Evolutionary conservation across 2,329 filamentous ascomycete genomes (phyloP).

Genomic region (Sarocladium kiliense): DNA sequence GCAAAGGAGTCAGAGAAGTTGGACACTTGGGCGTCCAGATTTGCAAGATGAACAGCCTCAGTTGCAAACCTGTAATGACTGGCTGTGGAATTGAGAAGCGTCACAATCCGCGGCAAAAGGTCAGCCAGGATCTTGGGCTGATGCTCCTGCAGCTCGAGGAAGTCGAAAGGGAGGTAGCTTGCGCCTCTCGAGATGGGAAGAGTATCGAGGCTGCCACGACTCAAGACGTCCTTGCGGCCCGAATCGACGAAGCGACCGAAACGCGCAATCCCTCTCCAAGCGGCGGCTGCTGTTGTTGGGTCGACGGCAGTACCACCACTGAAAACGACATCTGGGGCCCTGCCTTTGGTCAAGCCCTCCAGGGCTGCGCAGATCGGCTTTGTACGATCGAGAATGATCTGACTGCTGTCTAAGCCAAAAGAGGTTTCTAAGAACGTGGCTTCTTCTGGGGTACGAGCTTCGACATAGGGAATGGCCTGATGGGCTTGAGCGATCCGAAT

Average conservation of each 20-base stretch:
- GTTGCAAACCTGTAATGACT: not conserved
- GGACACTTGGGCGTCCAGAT: not conserved
- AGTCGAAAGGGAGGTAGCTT: constrained; percentile 8
- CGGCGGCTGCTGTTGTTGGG: not conserved
- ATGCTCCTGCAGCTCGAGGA: not conserved
- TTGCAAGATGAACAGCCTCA: not conserved
- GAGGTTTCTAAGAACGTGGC: not conserved
- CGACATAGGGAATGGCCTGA: constrained; percentile 16
- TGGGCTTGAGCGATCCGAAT: constrained; percentile 14
- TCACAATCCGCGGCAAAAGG: not conserved
- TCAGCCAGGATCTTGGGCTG: not conserved
- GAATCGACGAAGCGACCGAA: constrained; percentile 27
- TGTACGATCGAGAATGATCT: not conserved
- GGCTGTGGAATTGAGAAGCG: not conserved
- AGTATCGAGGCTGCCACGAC: not conserved
- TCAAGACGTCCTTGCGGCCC: constrained; percentile 19
- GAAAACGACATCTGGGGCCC: not conserved
- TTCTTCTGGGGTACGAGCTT: constrained; percentile 5
- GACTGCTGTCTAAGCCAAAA: not conserved
- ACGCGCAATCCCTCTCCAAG: constrained; percentile 16
- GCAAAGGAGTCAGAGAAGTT: not conserved
- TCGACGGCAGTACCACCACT: not conserved
- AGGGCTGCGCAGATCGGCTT: not conserved
- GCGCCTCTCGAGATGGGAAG: constrained; percentile 1
- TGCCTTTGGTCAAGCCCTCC: not conserved